Percentiles rank a stretch among this genome's conserved stretches.
Evolutionary conservation across 2,329 filamentous ascomycete genomes (phyloP).

Genomic region (Aaosphaeria pasadenensis): DNA sequence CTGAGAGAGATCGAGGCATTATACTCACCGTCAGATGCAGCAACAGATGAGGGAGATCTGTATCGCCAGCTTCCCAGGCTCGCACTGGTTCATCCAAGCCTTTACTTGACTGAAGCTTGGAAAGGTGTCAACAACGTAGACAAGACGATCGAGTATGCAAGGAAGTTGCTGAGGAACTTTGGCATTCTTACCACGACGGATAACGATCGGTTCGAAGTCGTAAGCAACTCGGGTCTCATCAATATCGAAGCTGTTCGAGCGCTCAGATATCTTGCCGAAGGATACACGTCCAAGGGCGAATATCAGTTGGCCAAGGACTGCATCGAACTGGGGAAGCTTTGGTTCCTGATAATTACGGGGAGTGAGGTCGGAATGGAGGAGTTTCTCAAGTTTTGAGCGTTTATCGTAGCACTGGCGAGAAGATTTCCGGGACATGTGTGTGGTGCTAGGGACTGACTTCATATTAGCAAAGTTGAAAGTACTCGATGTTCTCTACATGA

Average conservation of each 20-base stretch:
- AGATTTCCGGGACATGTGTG: neutral
- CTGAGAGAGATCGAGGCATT: conserved; percentile 14
- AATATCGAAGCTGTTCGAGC: conserved; percentile 20
- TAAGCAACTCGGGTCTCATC: conserved; percentile 12
- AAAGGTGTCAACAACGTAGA: conserved; percentile 14
- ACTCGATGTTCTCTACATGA: too few relatives aligned
- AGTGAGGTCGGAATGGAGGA: conserved; percentile 15
- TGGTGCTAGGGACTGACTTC: too few relatives aligned
- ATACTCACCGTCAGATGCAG: conserved; percentile 5
- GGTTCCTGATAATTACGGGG: conserved; percentile 18
- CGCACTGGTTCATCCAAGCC: conserved; percentile 19
- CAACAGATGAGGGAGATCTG: conserved; percentile 2
- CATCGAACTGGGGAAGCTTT: conserved; percentile 10
- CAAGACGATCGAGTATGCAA: conserved; percentile 16
- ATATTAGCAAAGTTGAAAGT: too few relatives aligned
- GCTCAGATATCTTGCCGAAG: conserved; percentile 18
- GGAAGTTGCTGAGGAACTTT: conserved; percentile 18
- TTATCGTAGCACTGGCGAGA: neutral
- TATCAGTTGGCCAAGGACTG: conserved; percentile 8
- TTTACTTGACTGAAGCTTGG: conserved; percentile 21
- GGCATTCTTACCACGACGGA: conserved; percentile 11
- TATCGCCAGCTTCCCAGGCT: conserved; percentile 15
- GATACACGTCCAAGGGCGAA: conserved; percentile 10
- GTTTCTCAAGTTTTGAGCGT: conserved; percentile 6
- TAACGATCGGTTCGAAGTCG: conserved; percentile 6